Evolutionary conservation across 441 rosid species (phyloP).

Genomic region (Flueggea neowawraea): DNA sequence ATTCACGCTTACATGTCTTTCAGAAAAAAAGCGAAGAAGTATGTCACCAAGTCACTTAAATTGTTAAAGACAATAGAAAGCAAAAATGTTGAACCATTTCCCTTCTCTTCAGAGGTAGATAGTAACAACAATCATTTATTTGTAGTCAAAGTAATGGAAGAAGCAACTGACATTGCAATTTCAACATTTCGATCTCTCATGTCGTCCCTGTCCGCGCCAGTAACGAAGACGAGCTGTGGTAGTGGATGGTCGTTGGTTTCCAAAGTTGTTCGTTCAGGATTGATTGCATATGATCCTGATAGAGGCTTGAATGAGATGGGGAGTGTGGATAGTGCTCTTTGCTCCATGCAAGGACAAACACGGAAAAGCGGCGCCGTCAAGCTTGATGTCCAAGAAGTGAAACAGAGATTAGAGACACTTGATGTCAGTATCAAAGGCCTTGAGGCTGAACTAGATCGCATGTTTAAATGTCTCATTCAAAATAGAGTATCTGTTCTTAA

Average conservation of each 20-base stretch:
- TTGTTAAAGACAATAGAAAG: slow-evolving; percentile 30
- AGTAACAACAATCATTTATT: slow-evolving; percentile 9
- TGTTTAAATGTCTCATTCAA: slow-evolving; percentile 38
- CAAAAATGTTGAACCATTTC: slow-evolving; percentile 1
- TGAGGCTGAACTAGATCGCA: slow-evolving; percentile 33
- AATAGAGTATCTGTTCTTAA: slow-evolving; percentile 43
- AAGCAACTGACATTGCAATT: slow-evolving; percentile 33
- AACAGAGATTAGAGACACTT: slow-evolving; percentile 23
- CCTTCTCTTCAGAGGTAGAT: slow-evolving; percentile 10
- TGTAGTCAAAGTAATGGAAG: slow-evolving; percentile 32
- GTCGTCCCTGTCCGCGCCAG: slow-evolving; percentile 36
- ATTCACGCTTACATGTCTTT: slow-evolving; percentile 38
- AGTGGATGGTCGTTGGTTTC: slow-evolving; percentile 51
- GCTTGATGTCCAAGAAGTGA: slow-evolving; percentile 24
- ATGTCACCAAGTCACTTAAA: slow-evolving; percentile 28
- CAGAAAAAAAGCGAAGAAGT: slow-evolving; percentile 50
- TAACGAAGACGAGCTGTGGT: slow-evolving; percentile 11
- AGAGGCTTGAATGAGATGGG: slow-evolving; percentile 42
- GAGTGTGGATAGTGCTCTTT: slow-evolving; percentile 41
- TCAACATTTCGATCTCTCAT: slow-evolving; percentile 42
- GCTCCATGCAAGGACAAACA: slow-evolving; percentile 21
- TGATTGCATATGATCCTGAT: slow-evolving; percentile 11
- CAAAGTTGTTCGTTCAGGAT: slow-evolving; percentile 35
- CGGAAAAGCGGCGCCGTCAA: slow-evolving; percentile 9
- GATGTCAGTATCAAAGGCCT: slow-evolving; percentile 33